Percentiles rank a stretch among this genome's conserved stretches.
Evolutionary conservation across 2,329 filamentous ascomycete genomes (phyloP).

Genomic region (Fusarium succisae): DNA sequence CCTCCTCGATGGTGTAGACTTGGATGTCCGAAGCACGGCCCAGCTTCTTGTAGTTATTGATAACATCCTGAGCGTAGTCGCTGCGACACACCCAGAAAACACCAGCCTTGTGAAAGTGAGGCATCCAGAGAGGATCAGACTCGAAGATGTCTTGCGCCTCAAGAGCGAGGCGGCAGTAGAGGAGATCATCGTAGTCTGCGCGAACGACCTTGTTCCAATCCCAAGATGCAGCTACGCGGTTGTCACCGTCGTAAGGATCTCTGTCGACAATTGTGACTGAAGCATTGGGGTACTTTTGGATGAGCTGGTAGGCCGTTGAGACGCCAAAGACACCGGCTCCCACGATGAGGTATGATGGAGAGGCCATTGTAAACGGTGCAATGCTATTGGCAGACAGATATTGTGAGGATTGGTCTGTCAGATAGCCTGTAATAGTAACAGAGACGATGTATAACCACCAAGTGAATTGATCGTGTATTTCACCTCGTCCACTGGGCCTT

Average conservation of each 20-base stretch:
- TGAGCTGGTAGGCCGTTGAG: conserved; percentile 72
- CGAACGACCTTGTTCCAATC: conserved; percentile 54
- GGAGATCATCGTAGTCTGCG: conserved; percentile 55
- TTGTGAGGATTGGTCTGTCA: conserved; percentile 11
- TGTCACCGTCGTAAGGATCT: conserved; percentile 58
- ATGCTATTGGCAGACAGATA: conserved; percentile 16
- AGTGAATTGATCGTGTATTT: conserved; percentile 9
- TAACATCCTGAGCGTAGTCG: conserved; percentile 61
- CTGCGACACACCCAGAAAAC: conserved; percentile 66
- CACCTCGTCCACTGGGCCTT: conserved; percentile 16
- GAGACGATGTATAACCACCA: background rate
- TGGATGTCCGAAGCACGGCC: conserved; percentile 53
- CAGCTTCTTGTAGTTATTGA: conserved; percentile 61
- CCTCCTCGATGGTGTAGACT: conserved; percentile 56
- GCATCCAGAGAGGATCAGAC: conserved; percentile 63
- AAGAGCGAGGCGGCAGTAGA: conserved; percentile 71
- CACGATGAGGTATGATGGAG: conserved; percentile 63
- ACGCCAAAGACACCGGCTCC: conserved; percentile 73
- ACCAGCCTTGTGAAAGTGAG: conserved; percentile 67
- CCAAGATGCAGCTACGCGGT: conserved; percentile 69
- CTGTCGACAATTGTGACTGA: conserved; percentile 68
- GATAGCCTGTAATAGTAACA: background rate
- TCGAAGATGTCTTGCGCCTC: conserved; percentile 72
- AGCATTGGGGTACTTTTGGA: conserved; percentile 58
- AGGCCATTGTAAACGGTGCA: conserved; percentile 29